These are phyloP conservation scores for Colletotrichum sp. DNA, from an alignment of 2,329 filamentous ascomycete genomes.

Conservation along the genomic window DNA sequence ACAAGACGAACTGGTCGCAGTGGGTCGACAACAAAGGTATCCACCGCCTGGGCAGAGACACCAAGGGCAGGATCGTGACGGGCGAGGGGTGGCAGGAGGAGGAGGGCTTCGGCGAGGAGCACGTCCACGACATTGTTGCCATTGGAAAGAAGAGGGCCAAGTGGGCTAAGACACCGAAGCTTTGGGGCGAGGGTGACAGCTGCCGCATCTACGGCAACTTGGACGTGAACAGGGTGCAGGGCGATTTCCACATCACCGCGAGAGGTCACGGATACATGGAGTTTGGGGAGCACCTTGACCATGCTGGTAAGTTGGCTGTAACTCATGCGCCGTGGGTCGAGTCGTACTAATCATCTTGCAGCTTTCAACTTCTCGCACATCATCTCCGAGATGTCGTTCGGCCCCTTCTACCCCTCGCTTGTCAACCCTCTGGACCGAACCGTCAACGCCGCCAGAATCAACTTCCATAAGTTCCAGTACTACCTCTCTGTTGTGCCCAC, in stretches of 20 bases:
- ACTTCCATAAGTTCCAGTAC: conserved; percentile 99
- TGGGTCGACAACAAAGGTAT: conserved; percentile 78
- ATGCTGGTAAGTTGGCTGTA: conserved; percentile 64
- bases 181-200: conserved; percentile 68
- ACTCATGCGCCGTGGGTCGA: neutral
- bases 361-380: conserved; percentile 98
- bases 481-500: conserved; percentile 95
- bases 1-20: conserved; percentile 80
- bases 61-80: conserved; percentile 58
- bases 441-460: conserved; percentile 71
- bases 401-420: conserved; percentile 93
- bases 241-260: conserved; percentile 97
- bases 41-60: conserved; percentile 63
- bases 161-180: conserved; percentile 76
- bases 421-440: conserved; percentile 95
- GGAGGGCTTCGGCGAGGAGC: conserved; percentile 77
- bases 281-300: conserved; percentile 79
- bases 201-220: conserved; percentile 91
- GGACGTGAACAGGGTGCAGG: conserved; percentile 95
- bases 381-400: conserved; percentile 94
- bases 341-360: conserved; percentile 36
- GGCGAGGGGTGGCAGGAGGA: conserved; percentile 68
- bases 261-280: conserved; percentile 94
- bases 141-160: conserved; percentile 68
- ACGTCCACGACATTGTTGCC: conserved; percentile 89